Percentiles rank a stretch among this genome's conserved stretches.
Conservation (phyloP, 1,139 yeast species). For the Hansenula lynferdii region DNA sequence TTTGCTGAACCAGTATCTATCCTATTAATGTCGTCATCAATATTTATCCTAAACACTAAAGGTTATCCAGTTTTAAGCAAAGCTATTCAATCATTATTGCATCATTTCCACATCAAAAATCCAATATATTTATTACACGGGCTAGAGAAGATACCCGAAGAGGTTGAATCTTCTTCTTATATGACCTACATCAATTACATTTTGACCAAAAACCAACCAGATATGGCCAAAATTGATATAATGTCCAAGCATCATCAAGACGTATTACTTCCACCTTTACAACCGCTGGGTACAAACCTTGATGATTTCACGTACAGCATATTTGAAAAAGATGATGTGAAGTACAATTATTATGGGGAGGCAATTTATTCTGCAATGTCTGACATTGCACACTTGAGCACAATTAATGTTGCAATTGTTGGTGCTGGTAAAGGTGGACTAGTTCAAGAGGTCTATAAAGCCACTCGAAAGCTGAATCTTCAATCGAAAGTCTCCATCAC, state of each 20-base stretch:
- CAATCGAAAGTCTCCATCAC: constrained; percentile 31
- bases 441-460: constrained; percentile 46
- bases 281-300: constrained; percentile 59
- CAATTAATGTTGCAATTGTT: constrained; percentile 47
- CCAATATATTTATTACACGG: constrained; percentile 38
- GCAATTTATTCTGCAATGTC: constrained; percentile 60
- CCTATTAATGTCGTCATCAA: constrained; percentile 45
- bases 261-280: constrained; percentile 52
- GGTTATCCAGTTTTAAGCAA: constrained; percentile 59
- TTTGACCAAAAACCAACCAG: constrained; percentile 29
- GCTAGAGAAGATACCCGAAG: constrained; percentile 33
- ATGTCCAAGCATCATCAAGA: constrained; percentile 34
- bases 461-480: constrained; percentile 30
- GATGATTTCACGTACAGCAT: constrained; percentile 55
- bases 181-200: constrained; percentile 48
- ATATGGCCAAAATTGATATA: constrained; percentile 26
- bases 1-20: constrained; percentile 58
- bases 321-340: constrained; percentile 65
- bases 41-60: constrained; percentile 52
- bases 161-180: constrained; percentile 35
- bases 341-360: constrained; percentile 60
- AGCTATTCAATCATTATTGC: constrained; percentile 42
- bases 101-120: constrained; percentile 28
- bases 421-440: constrained; percentile 92
- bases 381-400: constrained; percentile 24